Conservation (phyloP, 345 rosid genomes). For the Combretum micranthum region DNA sequence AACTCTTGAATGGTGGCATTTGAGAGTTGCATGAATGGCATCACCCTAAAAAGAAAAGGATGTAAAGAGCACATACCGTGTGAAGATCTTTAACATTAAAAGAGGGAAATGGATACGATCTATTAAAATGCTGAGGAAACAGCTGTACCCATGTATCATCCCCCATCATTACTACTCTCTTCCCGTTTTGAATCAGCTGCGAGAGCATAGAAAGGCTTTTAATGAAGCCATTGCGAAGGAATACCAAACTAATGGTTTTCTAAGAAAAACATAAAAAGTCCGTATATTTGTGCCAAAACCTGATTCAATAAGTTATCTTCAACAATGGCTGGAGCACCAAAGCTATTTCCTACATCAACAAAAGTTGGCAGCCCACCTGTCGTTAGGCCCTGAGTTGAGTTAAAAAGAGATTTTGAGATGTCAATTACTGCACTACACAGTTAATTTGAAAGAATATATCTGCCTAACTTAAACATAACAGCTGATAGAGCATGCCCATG, state of each 20-base stretch:
- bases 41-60: neutral
- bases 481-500: too few relatives aligned
- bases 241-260: neutral
- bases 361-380: slow-evolving; percentile 96
- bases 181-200: slow-evolving; percentile 71
- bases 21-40: neutral
- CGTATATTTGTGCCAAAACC: slow-evolving; percentile 23
- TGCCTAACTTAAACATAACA: too few relatives aligned
- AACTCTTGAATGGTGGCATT: neutral
- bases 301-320: slow-evolving; percentile 81
- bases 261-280: neutral
- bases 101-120: slow-evolving; percentile 87
- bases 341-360: slow-evolving; percentile 86
- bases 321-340: slow-evolving; percentile 89
- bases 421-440: neutral
- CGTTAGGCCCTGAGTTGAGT: slow-evolving; percentile 59
- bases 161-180: slow-evolving; percentile 89
- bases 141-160: slow-evolving; percentile 91
- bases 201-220: slow-evolving; percentile 1
- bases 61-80: slow-evolving; percentile 40
- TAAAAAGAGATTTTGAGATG: neutral
- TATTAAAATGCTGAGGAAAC: slow-evolving; percentile 80
- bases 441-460: too few relatives aligned
- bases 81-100: slow-evolving; percentile 92
- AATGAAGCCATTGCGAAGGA: slow-evolving; percentile 1